Evolutionary conservation across 2,329 filamentous ascomycete species (phyloP), one percentile per base, ranked within the genome.

Genomic region (Fusarium compactum): DNA sequence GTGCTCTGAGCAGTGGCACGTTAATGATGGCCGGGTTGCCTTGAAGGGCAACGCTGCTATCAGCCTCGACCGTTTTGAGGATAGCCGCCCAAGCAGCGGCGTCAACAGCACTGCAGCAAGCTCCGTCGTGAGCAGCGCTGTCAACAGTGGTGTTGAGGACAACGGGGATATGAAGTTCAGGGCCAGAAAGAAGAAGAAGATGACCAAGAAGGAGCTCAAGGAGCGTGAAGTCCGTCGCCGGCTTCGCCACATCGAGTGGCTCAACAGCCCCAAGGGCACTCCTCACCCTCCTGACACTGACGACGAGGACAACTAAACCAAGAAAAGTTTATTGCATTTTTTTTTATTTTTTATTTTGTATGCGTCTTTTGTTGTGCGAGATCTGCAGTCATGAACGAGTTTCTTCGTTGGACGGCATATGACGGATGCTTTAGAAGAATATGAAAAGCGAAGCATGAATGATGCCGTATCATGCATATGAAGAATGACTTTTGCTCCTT

Each of bases 201-300:
- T 96, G 89, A 99, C 96, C 61, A 93, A 97, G 85, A 94, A 94
- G 83, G 94, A 99, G 82, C 75, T 95, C 79, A 99, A 99, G 88
- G 96, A 99, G 81, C 87, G 92, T 22, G 95, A 98, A 82, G 92
- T 92, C 45, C 88, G 97, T 70, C 89, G 95, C 73, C 88, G 96
- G 74, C 85, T 98, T 81, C 90, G 96, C 76, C 94, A 99, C 82
- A 91, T 92, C 74, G 87, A 91, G 79, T 92, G 92, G 92, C 85
- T 97, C 75, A 95, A 94, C 82, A 93, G 88, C 76, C 92, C 92
- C 72, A 94, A 95, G 87, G 93, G 93, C 8, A 95, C 92, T 6
- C 92, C 92, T 30, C 90, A 92, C 78, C 92, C 92, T 9, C 82
- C 81, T 11, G 92, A 95, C 79, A 94, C 91, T 20, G 92, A 95